Evolutionary conservation across 2,329 filamentous ascomycete species (phyloP).

Genomic region (Beauveria pseudobassiana): DNA sequence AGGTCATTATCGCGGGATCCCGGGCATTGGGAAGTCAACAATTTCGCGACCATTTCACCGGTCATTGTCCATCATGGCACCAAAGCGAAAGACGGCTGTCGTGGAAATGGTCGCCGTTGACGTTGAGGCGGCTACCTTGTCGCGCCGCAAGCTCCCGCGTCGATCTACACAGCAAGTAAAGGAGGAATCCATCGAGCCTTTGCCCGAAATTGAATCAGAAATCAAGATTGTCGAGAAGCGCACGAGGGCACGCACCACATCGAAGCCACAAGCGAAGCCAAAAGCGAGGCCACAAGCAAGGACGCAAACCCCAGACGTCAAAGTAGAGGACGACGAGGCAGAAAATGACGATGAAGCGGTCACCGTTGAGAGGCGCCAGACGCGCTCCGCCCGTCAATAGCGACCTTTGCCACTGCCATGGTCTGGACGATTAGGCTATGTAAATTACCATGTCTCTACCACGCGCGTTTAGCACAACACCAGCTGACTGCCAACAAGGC

Average conservation of each 20-base stretch:
- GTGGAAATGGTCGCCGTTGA: neutral
- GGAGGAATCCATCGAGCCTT: neutral
- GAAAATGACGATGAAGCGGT: neutral
- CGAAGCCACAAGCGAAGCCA: neutral
- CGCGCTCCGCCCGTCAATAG: constrained; percentile 61
- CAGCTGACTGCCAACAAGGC: constrained; percentile 41
- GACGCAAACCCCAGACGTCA: neutral
- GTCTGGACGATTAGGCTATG: constrained; percentile 85
- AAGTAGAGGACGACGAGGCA: neutral
- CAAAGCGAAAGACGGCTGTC: neutral
- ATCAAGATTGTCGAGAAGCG: neutral
- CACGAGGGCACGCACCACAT: neutral
- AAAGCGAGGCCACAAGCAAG: neutral
- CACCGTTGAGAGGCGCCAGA: constrained; percentile 26
- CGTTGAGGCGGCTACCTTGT: neutral
- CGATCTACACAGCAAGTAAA: neutral
- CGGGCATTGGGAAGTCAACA: neutral
- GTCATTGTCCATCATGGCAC: neutral
- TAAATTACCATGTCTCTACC: constrained; percentile 26
- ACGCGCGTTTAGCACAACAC: neutral
- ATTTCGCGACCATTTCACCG: neutral
- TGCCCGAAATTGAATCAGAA: neutral
- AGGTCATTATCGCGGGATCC: neutral
- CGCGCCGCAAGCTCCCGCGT: constrained; percentile 1
- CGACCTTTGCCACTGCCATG: constrained; percentile 78